Percentiles rank a stretch among this genome's conserved stretches.
Evolutionary conservation across 2,329 filamentous ascomycete species (phyloP).

Genomic region (Periconia digitata): DNA sequence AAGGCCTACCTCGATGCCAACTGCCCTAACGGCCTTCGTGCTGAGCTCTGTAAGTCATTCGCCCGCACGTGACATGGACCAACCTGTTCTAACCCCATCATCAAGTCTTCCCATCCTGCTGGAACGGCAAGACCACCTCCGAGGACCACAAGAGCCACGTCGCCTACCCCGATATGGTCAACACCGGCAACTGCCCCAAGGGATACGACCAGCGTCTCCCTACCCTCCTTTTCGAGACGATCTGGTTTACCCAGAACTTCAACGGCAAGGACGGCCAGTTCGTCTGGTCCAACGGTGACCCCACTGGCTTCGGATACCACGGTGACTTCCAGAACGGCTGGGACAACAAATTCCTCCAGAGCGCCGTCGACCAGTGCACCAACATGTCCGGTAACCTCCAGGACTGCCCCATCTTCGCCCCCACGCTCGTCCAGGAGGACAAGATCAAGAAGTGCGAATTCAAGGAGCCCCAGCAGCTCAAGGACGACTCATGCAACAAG

Average conservation of each 20-base stretch:
- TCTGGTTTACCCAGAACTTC: slow-evolving; percentile 57
- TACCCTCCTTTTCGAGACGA: slow-evolving; percentile 63
- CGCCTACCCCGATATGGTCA: slow-evolving; percentile 58
- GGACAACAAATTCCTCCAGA: slow-evolving; percentile 66
- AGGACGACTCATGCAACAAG: slow-evolving; percentile 61
- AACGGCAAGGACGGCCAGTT: slow-evolving; percentile 59
- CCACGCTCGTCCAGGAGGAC: slow-evolving; percentile 60
- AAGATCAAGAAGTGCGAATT: slow-evolving; percentile 64
- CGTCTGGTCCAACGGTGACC: slow-evolving; percentile 69
- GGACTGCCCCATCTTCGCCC: slow-evolving; percentile 74
- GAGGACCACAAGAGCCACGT: slow-evolving; percentile 67
- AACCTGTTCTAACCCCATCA: not conserved
- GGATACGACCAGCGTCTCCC: slow-evolving; percentile 58
- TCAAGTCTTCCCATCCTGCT: slow-evolving; percentile 70
- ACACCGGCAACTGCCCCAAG: slow-evolving; percentile 58
- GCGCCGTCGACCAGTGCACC: slow-evolving; percentile 73
- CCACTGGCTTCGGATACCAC: slow-evolving; percentile 73
- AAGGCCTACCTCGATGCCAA: slow-evolving; percentile 78
- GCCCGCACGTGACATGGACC: not conserved
- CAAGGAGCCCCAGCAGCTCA: slow-evolving; percentile 56
- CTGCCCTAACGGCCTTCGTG: slow-evolving; percentile 77
- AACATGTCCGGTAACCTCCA: slow-evolving; percentile 66
- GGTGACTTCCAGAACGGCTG: slow-evolving; percentile 73
- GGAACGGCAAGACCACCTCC: slow-evolving; percentile 62
- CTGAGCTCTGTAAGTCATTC: slow-evolving; percentile 55